A percentile compares a stretch with the other conserved stretches of the same genome.
Conservation (phyloP, 768 basidiomycete species). For the Asterophora parasitica region DNA sequence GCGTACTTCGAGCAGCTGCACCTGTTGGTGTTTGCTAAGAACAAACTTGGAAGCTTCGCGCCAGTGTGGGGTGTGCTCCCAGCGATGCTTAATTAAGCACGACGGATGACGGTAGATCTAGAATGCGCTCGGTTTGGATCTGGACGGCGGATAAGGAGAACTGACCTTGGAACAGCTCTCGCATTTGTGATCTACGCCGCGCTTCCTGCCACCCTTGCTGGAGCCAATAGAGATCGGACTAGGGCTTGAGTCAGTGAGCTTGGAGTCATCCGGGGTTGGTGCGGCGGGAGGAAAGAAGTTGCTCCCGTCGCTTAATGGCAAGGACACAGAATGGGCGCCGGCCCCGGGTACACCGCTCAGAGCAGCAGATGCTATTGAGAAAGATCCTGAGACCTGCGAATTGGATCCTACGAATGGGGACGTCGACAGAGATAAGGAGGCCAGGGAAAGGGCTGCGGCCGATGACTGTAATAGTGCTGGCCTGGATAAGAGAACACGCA, state of each 20-base stretch:
- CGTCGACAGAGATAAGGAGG: constrained; percentile 39
- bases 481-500: constrained; percentile 15
- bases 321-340: constrained; percentile 15
- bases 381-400: constrained; percentile 19
- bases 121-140: constrained; percentile 7
- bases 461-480: constrained; percentile 29
- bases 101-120: constrained; percentile 90
- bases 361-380: constrained; percentile 20
- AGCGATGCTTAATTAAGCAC: constrained; percentile 95
- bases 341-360: constrained; percentile 19
- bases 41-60: constrained; percentile 86
- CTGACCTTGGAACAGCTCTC: constrained; percentile 91
- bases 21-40: constrained; percentile 94
- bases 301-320: constrained; percentile 23
- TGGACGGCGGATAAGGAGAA: constrained; percentile 8
- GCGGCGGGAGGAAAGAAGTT: constrained; percentile 14
- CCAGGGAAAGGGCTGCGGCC: constrained; percentile 37
- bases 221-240: constrained; percentile 34
- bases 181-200: constrained; percentile 84
- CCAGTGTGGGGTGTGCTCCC: constrained; percentile 98
- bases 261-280: constrained; percentile 12
- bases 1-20: constrained; percentile 81
- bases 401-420: constrained; percentile 29
- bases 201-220: constrained; percentile 57
- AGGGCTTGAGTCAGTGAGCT: constrained; percentile 21